Conservation (phyloP, 2,329 filamentous ascomycete species). For the Fusarium odoratissimum region DNA sequence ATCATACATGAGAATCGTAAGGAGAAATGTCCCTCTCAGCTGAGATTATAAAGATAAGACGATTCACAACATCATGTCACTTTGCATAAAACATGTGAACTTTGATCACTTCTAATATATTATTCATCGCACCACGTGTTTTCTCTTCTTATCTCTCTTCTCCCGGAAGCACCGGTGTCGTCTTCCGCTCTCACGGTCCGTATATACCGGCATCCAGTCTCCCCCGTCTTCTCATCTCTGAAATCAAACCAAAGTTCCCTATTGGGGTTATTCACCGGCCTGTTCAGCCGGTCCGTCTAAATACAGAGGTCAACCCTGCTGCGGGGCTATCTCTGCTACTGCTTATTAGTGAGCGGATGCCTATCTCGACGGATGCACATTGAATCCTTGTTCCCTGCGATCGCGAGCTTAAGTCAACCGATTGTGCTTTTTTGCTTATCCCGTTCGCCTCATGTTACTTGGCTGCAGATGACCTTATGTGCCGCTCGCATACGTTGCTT, state of each 20-base stretch:
- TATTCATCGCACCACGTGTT: background rate
- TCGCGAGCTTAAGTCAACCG: background rate
- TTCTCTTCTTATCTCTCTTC: background rate
- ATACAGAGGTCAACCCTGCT: constrained; percentile 5
- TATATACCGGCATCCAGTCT: constrained; percentile 34
- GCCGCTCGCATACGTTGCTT: constrained; percentile 14
- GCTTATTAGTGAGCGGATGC: constrained; percentile 15
- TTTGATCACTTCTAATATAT: background rate
- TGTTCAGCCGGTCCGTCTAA: constrained; percentile 25
- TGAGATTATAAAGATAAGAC: constrained; percentile 9
- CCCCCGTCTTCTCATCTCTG: constrained; percentile 11
- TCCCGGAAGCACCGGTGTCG: constrained; percentile 4
- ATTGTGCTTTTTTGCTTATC: background rate
- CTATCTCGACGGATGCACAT: constrained; percentile 17
- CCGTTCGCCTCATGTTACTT: constrained; percentile 13
- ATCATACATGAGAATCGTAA: background rate
- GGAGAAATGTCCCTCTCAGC: background rate
- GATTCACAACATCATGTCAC: background rate
- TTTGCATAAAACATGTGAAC: background rate
- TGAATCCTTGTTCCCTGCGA: constrained; percentile 32
- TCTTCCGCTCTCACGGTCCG: constrained; percentile 43
- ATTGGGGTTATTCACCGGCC: constrained; percentile 7
- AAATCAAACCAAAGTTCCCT: background rate
- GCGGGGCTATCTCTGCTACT: background rate
- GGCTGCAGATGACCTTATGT: constrained; percentile 22